These are phyloP conservation scores for Ustilago sp. DNA, from an alignment of 1,284 basidiomycete species.

Conservation along the genomic window DNA sequence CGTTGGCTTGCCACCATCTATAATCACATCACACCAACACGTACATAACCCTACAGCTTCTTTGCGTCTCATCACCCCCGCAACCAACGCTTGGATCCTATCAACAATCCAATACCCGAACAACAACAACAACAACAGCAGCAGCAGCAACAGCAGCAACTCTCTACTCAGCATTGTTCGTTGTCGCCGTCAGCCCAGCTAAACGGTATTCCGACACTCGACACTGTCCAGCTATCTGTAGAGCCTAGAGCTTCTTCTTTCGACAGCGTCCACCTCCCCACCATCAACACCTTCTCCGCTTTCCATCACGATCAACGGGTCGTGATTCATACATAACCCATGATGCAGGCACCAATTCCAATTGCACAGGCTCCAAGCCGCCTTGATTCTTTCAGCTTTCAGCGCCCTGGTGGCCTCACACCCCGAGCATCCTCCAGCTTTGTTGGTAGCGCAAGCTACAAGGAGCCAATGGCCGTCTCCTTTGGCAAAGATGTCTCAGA, in stretches of 20 bases:
- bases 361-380: constrained; percentile 42
- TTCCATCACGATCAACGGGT: constrained; percentile 5
- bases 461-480: constrained; percentile 65
- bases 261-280: constrained; percentile 8
- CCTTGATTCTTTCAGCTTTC: constrained; percentile 47
- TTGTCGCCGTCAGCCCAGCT: not conserved
- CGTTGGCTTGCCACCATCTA: constrained; percentile 22
- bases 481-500: constrained; percentile 67
- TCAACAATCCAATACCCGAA: not conserved
- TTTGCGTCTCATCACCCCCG: constrained; percentile 9
- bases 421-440: constrained; percentile 50
- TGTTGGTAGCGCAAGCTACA: constrained; percentile 59
- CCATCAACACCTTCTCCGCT: not conserved
- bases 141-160: too few species aligned
- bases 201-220: not conserved
- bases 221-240: not conserved
- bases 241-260: not conserved
- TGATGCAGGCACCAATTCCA: constrained; percentile 55
- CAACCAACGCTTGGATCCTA: constrained; percentile 3
- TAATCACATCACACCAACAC: constrained; percentile 27
- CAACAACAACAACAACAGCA: not conserved
- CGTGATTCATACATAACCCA: constrained; percentile 22
- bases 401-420: constrained; percentile 48
- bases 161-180: not conserved
- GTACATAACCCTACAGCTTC: constrained; percentile 12